Base-by-base conservation (phyloP, 1,284 basidiomycete genomes). In the Trichosporon sp. region DNA sequence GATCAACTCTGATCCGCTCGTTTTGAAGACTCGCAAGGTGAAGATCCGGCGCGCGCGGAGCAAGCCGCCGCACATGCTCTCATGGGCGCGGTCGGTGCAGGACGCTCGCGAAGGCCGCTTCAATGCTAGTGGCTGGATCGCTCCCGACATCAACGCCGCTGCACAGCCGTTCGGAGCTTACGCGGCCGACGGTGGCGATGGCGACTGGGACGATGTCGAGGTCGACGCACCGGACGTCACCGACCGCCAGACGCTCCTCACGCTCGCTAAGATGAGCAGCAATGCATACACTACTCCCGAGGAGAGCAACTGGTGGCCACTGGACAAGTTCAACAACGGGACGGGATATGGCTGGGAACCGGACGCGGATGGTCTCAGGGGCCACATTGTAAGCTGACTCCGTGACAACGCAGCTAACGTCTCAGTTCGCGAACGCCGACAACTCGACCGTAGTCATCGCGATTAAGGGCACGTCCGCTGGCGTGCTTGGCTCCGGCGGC, bases 401-500 rank as follows among this genome's bases (percentile, higher is more conserved):
- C 3, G 1, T 4, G 34, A 3, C 57, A 14, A 5, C 11, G 34
- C 9, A 57, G 32, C 58, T 60, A 19, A 60, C 63, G 6, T 56
- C 21, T 4, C 61, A 79, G 74, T 94, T 94, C 72, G 89, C 91
- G 6, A 85, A 91, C 86, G 25, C 85, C 0, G 89, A 91, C 75
- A 96, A 97, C 74, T 85, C 85, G 33, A 95, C 92, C 0, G 85
- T 98, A 52, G 86, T 97, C 11, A 84, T 98, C 14, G 87, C 92
- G 13, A 90, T 98, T 83, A 99, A 99, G 81, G 95, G 95, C 40
- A 98, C 95, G 1, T 92, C 91, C 10, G 86, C 91, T 0, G 87
- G 86, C 4, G 68, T 90, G 16, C 85, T 95, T 56, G 90, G 91
- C 5, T 86, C 87, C 5, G 90, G 90, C 0, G 92, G 92, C 0